These are phyloP conservation scores for Wickerhamomyces xylosicus DNA, from an alignment of 805 yeast species.

Conservation along the genomic window DNA sequence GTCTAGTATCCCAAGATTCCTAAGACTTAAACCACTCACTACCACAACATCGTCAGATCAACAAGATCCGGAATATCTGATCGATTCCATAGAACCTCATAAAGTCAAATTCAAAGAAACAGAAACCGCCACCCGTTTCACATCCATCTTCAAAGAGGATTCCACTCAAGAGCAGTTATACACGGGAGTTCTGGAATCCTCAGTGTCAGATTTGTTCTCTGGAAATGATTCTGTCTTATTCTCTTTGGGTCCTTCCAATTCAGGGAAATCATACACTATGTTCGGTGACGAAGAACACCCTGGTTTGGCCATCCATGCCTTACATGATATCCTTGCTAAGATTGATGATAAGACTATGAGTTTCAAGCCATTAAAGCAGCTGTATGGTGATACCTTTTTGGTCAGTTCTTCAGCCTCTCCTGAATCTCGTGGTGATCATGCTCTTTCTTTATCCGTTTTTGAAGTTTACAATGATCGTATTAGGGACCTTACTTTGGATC, in stretches of 20 bases:
- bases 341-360: slow-evolving; percentile 14
- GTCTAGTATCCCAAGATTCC: slow-evolving; percentile 23
- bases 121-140: slow-evolving; percentile 20
- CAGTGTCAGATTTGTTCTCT: slow-evolving; percentile 13
- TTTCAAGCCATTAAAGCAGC: slow-evolving; percentile 8
- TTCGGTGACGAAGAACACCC: slow-evolving; percentile 26
- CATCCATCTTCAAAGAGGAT: slow-evolving; percentile 22
- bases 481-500: slow-evolving; percentile 26
- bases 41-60: slow-evolving; percentile 6
- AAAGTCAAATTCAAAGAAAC: slow-evolving; percentile 19
- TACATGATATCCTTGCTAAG: slow-evolving; percentile 24
- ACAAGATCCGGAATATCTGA: slow-evolving; percentile 8
- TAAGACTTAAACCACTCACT: slow-evolving; percentile 27
- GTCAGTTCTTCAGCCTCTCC: slow-evolving; percentile 14
- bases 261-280: slow-evolving; percentile 35
- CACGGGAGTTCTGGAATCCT: slow-evolving; percentile 16
- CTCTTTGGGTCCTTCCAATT: slow-evolving; percentile 43
- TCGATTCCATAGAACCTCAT: slow-evolving; percentile 16
- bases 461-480: slow-evolving; percentile 41
- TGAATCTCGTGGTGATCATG: slow-evolving; percentile 18
- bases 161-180: slow-evolving; percentile 26
- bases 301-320: slow-evolving; percentile 27
- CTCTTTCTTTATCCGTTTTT: slow-evolving; percentile 39
- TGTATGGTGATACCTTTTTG: slow-evolving; percentile 16
- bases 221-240: slow-evolving; percentile 33